Conservation (phyloP, 148 eudicot genomes). For the Camellia japonica region DNA sequence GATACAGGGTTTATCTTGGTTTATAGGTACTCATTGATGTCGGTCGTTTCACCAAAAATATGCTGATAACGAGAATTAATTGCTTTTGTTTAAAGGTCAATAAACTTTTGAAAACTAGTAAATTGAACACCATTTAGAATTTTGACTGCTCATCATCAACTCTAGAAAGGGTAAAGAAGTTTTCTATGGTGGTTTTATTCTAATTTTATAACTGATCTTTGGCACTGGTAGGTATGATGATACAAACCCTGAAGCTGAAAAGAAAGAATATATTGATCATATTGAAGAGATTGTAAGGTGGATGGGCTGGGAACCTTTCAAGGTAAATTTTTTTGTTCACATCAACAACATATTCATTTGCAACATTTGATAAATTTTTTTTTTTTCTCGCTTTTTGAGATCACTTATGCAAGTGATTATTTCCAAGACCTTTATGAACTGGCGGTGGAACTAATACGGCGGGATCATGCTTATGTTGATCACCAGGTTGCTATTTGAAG, state of each 20-base stretch:
- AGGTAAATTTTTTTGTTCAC: constrained; percentile 41
- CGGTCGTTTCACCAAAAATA: too few species aligned
- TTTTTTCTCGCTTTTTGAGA: constrained; percentile 43
- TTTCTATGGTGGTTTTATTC: background rate
- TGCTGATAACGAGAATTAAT: too few species aligned
- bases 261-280: constrained; percentile 72
- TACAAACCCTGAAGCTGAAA: constrained; percentile 98
- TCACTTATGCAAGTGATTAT: constrained; percentile 92
- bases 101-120: background rate
- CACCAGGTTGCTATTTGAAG: constrained; percentile 64
- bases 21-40: too few species aligned
- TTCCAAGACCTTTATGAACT: constrained; percentile 92
- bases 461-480: constrained; percentile 95
- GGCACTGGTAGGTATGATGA: constrained; percentile 72
- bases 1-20: too few species aligned
- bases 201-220: constrained; percentile 7
- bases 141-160: background rate
- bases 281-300: constrained; percentile 81
- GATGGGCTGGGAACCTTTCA: constrained; percentile 98
- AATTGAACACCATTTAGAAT: background rate
- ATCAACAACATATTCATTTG: constrained; percentile 20
- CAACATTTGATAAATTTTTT: background rate
- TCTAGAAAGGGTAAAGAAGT: background rate
- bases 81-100: background rate
- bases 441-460: constrained; percentile 79